A percentile compares a stretch with the other conserved stretches of the same genome.
phyloP scores from a whole-genome alignment of 208 protist genomes.

The Crithidia brevicula region DNA sequence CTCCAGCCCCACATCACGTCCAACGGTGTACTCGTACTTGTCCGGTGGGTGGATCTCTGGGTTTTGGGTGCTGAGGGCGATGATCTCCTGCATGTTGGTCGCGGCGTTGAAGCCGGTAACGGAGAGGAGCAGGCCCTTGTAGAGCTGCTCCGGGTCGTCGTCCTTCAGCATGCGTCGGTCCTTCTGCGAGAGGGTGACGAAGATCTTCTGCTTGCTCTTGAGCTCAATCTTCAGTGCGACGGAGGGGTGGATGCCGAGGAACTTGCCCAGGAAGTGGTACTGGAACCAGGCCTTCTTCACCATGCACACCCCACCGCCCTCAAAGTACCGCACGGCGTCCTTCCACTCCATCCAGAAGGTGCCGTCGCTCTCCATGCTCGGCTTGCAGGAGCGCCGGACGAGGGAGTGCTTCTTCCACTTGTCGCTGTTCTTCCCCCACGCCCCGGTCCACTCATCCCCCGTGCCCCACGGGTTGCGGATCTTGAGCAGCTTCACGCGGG shows the following conservation, averaged over 20 bases:
- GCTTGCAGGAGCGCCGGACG: conserved; percentile 34
- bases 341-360: conserved; percentile 72
- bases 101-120: conserved; percentile 27
- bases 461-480: conserved; percentile 43
- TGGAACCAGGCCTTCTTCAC: conserved; percentile 34
- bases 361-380: conserved; percentile 35
- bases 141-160: conserved; percentile 41
- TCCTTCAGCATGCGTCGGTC: conserved; percentile 51
- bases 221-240: conserved; percentile 52
- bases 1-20: conserved; percentile 52
- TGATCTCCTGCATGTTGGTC: conserved; percentile 22
- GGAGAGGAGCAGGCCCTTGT: conserved; percentile 52
- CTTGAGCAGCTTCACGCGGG: conserved; percentile 44
- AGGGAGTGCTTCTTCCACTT: conserved; percentile 40
- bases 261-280: conserved; percentile 56
- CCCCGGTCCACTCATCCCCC: conserved; percentile 43
- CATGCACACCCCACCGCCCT: conserved; percentile 60
- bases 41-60: conserved; percentile 29
- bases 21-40: conserved; percentile 44
- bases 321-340: conserved; percentile 60
- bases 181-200: conserved; percentile 59
- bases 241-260: conserved; percentile 42
- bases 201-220: conserved; percentile 36
- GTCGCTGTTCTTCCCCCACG: conserved; percentile 38
- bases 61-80: conserved; percentile 31